These are phyloP conservation scores for Aspergillus sclerotialis DNA, from an alignment of 2,329 filamentous ascomycete genomes.

Conservation along the genomic window DNA sequence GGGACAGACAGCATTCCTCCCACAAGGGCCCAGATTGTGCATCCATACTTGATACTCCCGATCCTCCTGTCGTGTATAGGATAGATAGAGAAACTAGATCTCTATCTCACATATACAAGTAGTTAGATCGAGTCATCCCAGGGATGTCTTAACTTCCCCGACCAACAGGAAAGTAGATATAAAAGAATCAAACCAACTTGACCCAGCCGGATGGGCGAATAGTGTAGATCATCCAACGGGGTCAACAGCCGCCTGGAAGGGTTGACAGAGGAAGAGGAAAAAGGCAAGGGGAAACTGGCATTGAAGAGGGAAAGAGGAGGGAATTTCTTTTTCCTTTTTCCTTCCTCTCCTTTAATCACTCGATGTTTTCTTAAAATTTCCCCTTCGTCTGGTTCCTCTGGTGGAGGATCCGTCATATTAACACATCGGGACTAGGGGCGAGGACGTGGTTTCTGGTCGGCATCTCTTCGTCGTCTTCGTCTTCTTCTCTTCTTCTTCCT, in stretches of 20 bases:
- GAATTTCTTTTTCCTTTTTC: constrained; percentile 4
- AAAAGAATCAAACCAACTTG: constrained; percentile 8
- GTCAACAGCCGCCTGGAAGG: constrained; percentile 4
- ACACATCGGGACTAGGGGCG: constrained; percentile 35
- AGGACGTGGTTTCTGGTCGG: constrained; percentile 24
- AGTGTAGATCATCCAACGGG: constrained; percentile 12
- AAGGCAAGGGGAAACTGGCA: not conserved
- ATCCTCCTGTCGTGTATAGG: too few species aligned
- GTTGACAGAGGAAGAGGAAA: constrained; percentile 2
- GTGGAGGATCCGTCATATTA: constrained; percentile 35
- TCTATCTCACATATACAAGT: too few species aligned
- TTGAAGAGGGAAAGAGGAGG: not conserved
- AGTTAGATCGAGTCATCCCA: not conserved
- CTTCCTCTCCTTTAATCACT: not conserved
- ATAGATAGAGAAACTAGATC: too few species aligned
- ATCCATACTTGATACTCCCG: too few species aligned
- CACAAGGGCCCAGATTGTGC: too few species aligned
- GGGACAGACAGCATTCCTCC: too few species aligned
- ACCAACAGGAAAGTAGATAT: too few species aligned
- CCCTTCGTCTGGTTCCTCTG: constrained; percentile 3
- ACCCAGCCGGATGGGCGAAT: too few species aligned
- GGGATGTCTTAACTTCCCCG: too few species aligned
- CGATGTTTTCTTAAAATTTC: not conserved
- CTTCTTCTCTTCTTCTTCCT: constrained; percentile 13
- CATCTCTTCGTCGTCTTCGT: constrained; percentile 16